These are phyloP conservation scores for Aspergillus hortae DNA, from an alignment of 2,329 filamentous ascomycete species.

Conservation along the genomic window DNA sequence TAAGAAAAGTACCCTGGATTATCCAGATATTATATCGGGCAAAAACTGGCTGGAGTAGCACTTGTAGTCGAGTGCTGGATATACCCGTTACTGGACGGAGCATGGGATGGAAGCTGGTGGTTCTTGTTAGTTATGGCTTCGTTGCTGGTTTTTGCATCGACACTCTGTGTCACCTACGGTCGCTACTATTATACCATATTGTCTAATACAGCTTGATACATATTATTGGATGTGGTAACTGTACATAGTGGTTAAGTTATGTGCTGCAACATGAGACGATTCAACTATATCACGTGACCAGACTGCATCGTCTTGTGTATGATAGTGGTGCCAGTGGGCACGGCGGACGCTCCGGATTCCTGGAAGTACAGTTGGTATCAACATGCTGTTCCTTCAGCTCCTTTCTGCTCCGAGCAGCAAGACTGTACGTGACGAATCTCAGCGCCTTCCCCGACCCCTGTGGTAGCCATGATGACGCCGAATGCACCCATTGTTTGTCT, in stretches of 20 bases:
- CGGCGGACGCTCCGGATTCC: too few species aligned
- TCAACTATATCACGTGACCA: background rate
- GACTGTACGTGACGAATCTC: background rate
- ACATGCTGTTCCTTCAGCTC: background rate
- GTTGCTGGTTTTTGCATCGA: constrained; percentile 8
- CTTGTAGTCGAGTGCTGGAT: constrained; percentile 1
- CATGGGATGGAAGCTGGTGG: constrained; percentile 12
- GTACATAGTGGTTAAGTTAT: too few species aligned
- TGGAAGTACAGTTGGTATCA: too few species aligned
- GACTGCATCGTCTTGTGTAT: too few species aligned
- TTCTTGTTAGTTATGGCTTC: constrained; percentile 5
- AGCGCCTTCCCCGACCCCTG: background rate
- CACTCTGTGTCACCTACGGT: constrained; percentile 18
- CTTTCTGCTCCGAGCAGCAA: background rate
- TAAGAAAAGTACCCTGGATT: background rate
- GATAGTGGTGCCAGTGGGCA: too few species aligned
- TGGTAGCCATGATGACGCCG: background rate
- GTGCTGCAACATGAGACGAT: too few species aligned
- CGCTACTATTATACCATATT: constrained; percentile 21
- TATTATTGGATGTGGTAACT: background rate
- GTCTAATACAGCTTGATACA: constrained; percentile 16
- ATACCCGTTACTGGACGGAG: constrained; percentile 14
- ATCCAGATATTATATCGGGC: background rate
- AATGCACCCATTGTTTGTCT: too few species aligned
- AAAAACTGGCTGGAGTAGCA: constrained; percentile 6